Evolutionary conservation across 1,284 basidiomycete species (phyloP).

Genomic region (Rhodotorula sp.): DNA sequence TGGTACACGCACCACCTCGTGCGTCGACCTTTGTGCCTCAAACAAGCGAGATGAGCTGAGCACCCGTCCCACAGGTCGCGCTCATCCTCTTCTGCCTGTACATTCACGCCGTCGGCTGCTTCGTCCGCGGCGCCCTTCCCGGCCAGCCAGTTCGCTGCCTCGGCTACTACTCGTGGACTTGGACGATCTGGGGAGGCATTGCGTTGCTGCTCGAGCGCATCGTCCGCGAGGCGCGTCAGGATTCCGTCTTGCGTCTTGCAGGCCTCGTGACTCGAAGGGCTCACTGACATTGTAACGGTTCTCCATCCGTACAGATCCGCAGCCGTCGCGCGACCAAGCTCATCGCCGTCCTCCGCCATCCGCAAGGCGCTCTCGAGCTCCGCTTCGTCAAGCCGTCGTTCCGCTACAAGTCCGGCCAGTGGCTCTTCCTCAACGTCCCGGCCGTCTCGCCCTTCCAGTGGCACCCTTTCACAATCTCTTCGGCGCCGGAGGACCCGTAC

Average conservation of each 20-base stretch:
- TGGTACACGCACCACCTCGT: slow-evolving; percentile 88
- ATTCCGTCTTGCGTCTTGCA: background rate
- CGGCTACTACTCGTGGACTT: slow-evolving; percentile 71
- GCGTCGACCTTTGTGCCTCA: slow-evolving; percentile 54
- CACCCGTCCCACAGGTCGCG: slow-evolving; percentile 4
- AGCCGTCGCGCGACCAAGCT: slow-evolving; percentile 65
- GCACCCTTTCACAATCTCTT: slow-evolving; percentile 85
- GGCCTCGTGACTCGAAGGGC: background rate
- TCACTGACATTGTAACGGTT: background rate
- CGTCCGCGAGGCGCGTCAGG: slow-evolving; percentile 67
- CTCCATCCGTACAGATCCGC: slow-evolving; percentile 12
- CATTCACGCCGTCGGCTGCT: slow-evolving; percentile 79
- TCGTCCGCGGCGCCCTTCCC: slow-evolving; percentile 69
- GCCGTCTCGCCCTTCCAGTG: slow-evolving; percentile 78
- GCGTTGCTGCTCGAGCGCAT: slow-evolving; percentile 80
- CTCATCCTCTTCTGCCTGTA: slow-evolving; percentile 58
- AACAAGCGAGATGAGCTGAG: too few species aligned
- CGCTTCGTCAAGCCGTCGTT: slow-evolving; percentile 82
- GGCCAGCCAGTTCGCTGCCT: slow-evolving; percentile 73
- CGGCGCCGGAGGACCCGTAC: slow-evolving; percentile 84
- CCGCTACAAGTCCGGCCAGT: slow-evolving; percentile 84
- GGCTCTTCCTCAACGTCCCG: slow-evolving; percentile 83
- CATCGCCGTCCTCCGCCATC: slow-evolving; percentile 58
- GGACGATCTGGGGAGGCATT: slow-evolving; percentile 79
- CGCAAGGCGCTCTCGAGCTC: slow-evolving; percentile 75